phyloP scores from a whole-genome alignment of 108 stramenopile genomes.

The Tribonema minus region DNA sequence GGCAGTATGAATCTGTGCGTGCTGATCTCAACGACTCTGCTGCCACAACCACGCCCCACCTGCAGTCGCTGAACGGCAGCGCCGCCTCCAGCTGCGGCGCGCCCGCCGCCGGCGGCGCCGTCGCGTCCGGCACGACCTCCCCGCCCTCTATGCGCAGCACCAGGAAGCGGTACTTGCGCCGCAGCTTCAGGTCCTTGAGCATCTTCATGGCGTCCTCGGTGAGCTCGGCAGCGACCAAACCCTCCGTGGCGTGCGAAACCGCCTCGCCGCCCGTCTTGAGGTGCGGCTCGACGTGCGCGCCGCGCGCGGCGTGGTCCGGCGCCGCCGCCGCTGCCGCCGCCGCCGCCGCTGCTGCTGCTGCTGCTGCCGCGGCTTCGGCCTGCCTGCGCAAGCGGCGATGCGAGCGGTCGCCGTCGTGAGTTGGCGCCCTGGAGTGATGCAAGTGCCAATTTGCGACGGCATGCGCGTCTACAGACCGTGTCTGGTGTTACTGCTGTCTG shows the following conservation, averaged over 20 bases:
- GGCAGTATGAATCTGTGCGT: no score
- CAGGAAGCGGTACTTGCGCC: conserved; percentile 35
- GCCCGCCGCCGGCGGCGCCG: conserved; percentile 16
- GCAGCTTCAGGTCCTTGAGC: conserved; percentile 32
- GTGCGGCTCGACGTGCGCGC: conserved; percentile 41
- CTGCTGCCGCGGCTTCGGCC: no score
- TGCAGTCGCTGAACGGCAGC: conserved; percentile 52
- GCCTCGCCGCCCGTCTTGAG: conserved; percentile 27
- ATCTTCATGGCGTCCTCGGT: conserved; percentile 18
- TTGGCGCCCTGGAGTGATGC: no score
- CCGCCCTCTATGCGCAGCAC: conserved; percentile 30
- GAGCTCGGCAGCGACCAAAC: conserved; percentile 6
- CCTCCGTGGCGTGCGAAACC: conserved; percentile 10
- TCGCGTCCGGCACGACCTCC: conserved; percentile 22
- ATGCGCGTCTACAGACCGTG: no score
- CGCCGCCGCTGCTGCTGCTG: not conserved
- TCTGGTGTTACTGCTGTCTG: no score
- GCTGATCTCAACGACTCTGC: no score
- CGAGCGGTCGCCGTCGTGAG: no score
- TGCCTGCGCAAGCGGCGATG: no score
- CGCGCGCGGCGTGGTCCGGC: no score
- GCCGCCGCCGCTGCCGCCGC: conserved; percentile 3
- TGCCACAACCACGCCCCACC: no score
- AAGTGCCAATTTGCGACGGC: no score
- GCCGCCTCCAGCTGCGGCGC: conserved; percentile 38